Evolutionary conservation across 2,329 filamentous ascomycete species (phyloP).

Genomic region (Triangularia verruculosa): DNA sequence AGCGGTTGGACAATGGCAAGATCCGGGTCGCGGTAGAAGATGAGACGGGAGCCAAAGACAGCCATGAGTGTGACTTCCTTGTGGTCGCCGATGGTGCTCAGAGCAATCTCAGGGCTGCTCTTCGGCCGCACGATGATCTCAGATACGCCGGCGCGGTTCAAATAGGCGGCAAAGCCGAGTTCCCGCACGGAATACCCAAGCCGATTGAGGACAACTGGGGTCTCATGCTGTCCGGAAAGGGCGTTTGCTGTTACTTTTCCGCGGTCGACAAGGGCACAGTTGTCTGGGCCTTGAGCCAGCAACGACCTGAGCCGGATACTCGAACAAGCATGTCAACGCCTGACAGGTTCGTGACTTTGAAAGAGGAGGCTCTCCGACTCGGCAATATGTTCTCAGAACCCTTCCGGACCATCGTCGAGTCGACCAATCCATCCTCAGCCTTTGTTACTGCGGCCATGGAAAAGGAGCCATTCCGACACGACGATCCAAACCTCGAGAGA

Average conservation of each 20-base stretch:
- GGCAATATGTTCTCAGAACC: constrained; percentile 38
- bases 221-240: constrained; percentile 37
- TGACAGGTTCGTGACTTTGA: constrained; percentile 27
- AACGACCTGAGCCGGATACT: constrained; percentile 24
- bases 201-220: constrained; percentile 41
- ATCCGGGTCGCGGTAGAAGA: constrained; percentile 7
- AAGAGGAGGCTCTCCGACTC: constrained; percentile 33
- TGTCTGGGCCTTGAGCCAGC: constrained; percentile 43
- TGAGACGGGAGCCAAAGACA: not conserved
- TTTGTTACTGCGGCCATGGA: constrained; percentile 42
- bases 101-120: constrained; percentile 38
- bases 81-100: constrained; percentile 45
- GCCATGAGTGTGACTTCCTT: constrained; percentile 39
- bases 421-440: constrained; percentile 38
- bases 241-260: constrained; percentile 43
- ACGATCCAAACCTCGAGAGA: constrained; percentile 19
- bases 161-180: constrained; percentile 38
- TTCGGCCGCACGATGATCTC: constrained; percentile 43
- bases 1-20: constrained; percentile 10
- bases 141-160: constrained; percentile 35
- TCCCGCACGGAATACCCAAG: constrained; percentile 34
- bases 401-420: constrained; percentile 39
- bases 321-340: constrained; percentile 18
- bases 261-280: constrained; percentile 41
- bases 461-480: constrained; percentile 43